Percentiles rank a stretch among this genome's conserved stretches.
These are phyloP conservation scores for Fusarium lyarnte DNA, from an alignment of 2,329 filamentous ascomycete species.

Conservation along the genomic window DNA sequence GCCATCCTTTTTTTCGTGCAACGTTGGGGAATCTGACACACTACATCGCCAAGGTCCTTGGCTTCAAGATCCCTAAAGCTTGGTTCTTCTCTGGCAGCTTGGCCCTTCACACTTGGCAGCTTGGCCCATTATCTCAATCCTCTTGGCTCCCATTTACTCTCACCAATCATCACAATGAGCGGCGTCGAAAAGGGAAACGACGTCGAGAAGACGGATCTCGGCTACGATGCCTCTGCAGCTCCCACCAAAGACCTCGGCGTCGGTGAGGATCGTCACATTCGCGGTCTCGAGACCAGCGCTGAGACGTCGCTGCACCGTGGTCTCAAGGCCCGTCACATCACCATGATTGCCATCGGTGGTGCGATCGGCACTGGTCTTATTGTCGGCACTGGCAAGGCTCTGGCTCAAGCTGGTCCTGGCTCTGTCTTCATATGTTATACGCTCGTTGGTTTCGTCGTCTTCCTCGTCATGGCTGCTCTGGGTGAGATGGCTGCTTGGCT, in stretches of 20 bases:
- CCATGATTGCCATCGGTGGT: conserved; percentile 76
- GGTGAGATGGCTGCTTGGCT: conserved; percentile 89
- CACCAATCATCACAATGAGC: conserved; percentile 5
- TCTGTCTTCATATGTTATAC: conserved; percentile 78
- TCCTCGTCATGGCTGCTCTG: conserved; percentile 81
- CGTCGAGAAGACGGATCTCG: conserved; percentile 40
- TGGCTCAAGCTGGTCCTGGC: conserved; percentile 66
- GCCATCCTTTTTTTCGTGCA: background rate
- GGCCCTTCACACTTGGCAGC: conserved; percentile 17
- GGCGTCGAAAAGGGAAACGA: conserved; percentile 29
- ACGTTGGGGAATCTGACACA: conserved; percentile 4
- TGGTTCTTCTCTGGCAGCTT: conserved; percentile 15
- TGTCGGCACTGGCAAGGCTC: conserved; percentile 70
- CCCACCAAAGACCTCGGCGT: conserved; percentile 16
- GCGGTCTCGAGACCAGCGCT: conserved; percentile 59
- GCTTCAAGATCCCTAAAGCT: conserved; percentile 7
- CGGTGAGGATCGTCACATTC: conserved; percentile 51
- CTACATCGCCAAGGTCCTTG: conserved; percentile 18
- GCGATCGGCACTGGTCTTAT: conserved; percentile 80
- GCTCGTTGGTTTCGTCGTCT: conserved; percentile 76
- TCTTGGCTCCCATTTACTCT: background rate
- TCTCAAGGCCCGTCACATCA: conserved; percentile 64
- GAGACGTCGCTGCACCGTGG: conserved; percentile 62
- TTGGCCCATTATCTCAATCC: background rate
- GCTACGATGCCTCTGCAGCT: conserved; percentile 31